Evolutionary conservation across 2,329 filamentous ascomycete species (phyloP), one percentile per base, ranked within the genome.

Genomic region (Corniculantispora saksenae): DNA sequence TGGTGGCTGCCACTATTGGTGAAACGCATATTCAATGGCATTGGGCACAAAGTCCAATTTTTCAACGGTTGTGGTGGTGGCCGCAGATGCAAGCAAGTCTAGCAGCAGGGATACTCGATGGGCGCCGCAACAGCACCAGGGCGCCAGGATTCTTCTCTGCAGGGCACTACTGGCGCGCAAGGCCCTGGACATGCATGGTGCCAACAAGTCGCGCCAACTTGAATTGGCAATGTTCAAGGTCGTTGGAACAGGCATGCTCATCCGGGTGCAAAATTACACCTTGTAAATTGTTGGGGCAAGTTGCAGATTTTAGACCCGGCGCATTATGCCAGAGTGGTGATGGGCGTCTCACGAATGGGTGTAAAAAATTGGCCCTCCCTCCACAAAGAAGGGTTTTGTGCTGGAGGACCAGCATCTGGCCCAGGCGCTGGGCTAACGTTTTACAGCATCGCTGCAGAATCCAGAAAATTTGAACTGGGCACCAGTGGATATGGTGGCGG

Each of bases 381-480:
- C 58, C 57, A 60, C 57, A 38, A 3, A 23, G 19, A 17, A 40
- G 61, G 40, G 61, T 63, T 63, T 63, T 40, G 35, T 53, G 47
- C 32, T 43, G 32, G 45, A 50, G 35, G n/a, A 48, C 35, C 35
- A 61, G 19, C 23, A 61, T 54, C 25, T 54, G 59, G 59, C 25
- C 59, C 27, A 63, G 53, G 61, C 61, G 61, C 53, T 38, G 51
- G 25, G 29, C 61, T 63, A 63, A 57, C 61, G 61, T 57, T 63
- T 63, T 63, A 38, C 51, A 63, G 61, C 61, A 48, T 63, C 61
- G 61, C 17, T 57, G 40, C 40, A 56, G 43, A 38, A 57, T 53
- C n/a, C n/a, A 50, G 40, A 57, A 63, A 57, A 48, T 48, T 56
- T 50, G 27, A 27, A 54, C 23, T 17, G 27, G 35, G 27, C n/a